Base-by-base conservation (phyloP, 1,284 basidiomycete species). In the Ustilago trichophora region DNA sequence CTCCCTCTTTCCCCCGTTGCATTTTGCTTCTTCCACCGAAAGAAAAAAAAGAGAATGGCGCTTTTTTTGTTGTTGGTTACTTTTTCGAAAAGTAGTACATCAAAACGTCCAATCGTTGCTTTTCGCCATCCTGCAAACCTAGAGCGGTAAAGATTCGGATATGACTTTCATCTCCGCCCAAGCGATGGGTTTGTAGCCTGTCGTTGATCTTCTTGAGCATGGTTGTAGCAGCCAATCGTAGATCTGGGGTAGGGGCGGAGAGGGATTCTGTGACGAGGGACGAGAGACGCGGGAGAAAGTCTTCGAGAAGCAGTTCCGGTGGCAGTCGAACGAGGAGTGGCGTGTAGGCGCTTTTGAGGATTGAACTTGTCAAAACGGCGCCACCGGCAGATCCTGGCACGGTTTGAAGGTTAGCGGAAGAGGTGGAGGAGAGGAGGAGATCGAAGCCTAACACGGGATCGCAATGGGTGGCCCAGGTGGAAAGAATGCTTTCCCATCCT, bases 31-130 rank as follows among this genome's bases (percentile, higher is more conserved):
- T 13, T 29, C 27, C 13, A 7, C 13, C 27, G 7, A 7, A 8
- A 7, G 7, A 29, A 29, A 34, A 15, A n/a, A n/a, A n/a, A n/a
- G n/a, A n/a, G n/a, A n/a, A n/a, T n/a, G n/a, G n/a, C n/a, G n/a
- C n/a, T n/a, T n/a, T n/a, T n/a, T n/a, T n/a, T n/a, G n/a, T n/a
- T n/a, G n/a, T n/a, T n/a, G 13, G 12, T 3, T 25, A 59, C 46
- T 59, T 55, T 33, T 62, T 62, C 24, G 37, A 49, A 40, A 68
- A 68, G 36, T 68, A 68, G 32, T 62, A 62, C 55, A 71, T 72
- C 16, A 76, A 40, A 33, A 77, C 35, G 33, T 77, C 74, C 34
- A n/a, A 69, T n/a, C n/a, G n/a, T n/a, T n/a, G n/a, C n/a, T n/a
- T n/a, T n/a, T n/a, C n/a, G n/a, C n/a, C n/a, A n/a, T n/a, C n/a